Base-by-base conservation (phyloP, 768 basidiomycete species). In the Suillus weaverae region DNA sequence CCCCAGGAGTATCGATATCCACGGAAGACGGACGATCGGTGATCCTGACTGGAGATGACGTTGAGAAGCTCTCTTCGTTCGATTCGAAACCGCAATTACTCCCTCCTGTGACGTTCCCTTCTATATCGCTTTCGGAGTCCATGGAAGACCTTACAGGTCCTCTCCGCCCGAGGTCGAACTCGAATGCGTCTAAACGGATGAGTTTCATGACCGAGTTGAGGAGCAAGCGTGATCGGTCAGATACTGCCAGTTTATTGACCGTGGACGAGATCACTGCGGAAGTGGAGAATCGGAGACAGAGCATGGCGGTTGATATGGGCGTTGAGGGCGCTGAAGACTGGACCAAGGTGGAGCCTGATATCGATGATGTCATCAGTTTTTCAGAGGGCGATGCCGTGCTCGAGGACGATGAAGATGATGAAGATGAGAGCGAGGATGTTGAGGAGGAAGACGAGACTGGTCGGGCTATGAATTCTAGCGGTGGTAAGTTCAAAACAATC, bases 211-310 rank as follows among this genome's bases (percentile, higher is more conserved):
- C 89, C 1, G 92, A 94, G 71, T 74, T 94, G 63, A 82, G 92
- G 65, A 91, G 87, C 74, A 92, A 88, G 74, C 87, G 91, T 26
- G 94, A 97, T 70, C 82, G 85, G 44, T 92, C 91, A 0, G 95
- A 97, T 71, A 94, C 94, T 9, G 94, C 93, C 5, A 95, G 92
- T 69, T 78, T 98, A 70, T 84, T 98, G 77, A 99, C 97, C 0
- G 93, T 99, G 30, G 97, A 99, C 72, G 95, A 99, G 78, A 97
- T 99, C 71, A 98, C 97, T 0, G 95, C 94, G 11, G 92, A 97
- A 71, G 92, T 99, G 9, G 97, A 91, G 74, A 81, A 80, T 64
- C 81, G 86, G 43, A 79, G 85, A 64, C 85, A 83, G 61, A 87
- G 84, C 70, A 83, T 80, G 70, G 78, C 74, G 5, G 79, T 78